A percentile compares a stretch with the other conserved stretches of the same genome.
These are phyloP conservation scores for Cajanus cajan DNA, from an alignment of 306 rosid species.

Conservation along the genomic window DNA sequence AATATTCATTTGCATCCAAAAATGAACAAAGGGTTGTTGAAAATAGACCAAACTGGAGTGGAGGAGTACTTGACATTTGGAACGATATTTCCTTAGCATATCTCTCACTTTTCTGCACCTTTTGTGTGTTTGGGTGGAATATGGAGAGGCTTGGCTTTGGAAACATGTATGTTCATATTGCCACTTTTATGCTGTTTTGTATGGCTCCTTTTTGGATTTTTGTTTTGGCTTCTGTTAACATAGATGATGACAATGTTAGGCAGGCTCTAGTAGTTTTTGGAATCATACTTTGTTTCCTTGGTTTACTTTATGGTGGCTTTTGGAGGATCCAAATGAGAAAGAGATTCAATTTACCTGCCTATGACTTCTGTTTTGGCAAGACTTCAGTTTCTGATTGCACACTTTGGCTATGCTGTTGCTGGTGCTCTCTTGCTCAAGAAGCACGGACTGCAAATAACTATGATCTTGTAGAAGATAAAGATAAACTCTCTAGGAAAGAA, in stretches of 20 bases:
- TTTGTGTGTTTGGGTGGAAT: conserved; percentile 91
- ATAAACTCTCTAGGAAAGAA: conserved; percentile 46
- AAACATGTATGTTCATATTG: conserved; percentile 89
- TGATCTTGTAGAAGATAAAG: conserved; percentile 62
- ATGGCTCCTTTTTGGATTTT: conserved; percentile 95
- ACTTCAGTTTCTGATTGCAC: conserved; percentile 69
- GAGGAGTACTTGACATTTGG: conserved; percentile 90
- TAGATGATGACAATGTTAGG: conserved; percentile 64
- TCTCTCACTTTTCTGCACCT: conserved; percentile 80
- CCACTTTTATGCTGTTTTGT: conserved; percentile 79
- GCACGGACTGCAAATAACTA: conserved; percentile 70
- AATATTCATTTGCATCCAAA: conserved; percentile 61
- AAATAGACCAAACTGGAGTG: conserved; percentile 67
- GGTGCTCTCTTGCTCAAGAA: conserved; percentile 99
- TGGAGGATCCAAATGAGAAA: conserved; percentile 98
- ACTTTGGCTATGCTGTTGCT: conserved; percentile 89
- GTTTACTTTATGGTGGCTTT: conserved; percentile 94
- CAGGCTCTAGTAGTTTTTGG: conserved; percentile 58
- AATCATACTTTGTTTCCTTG: conserved; percentile 71
- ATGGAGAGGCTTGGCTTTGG: conserved; percentile 98
- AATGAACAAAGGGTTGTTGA: conserved; percentile 46
- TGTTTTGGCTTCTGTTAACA: conserved; percentile 78
- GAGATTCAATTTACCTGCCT: conserved; percentile 76
- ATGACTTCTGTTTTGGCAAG: conserved; percentile 72
- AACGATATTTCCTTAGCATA: conserved; percentile 68